Evolutionary conservation across 345 rosid genomes (phyloP).

Genomic region (Populus nigra): DNA sequence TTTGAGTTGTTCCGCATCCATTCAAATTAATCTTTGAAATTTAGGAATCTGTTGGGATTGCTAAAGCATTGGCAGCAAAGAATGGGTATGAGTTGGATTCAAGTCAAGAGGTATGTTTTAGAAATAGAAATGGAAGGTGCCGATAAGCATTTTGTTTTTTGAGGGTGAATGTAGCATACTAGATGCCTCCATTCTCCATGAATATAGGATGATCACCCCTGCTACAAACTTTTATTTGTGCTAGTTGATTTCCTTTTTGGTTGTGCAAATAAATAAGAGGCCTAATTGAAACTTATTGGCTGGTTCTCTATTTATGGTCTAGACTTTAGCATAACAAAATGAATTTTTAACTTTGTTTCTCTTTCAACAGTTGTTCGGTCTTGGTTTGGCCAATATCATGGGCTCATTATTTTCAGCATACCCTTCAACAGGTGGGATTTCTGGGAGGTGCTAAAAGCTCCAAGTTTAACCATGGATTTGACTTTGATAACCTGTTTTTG

Average conservation of each 20-base stretch:
- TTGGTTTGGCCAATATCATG: slow-evolving; percentile 84
- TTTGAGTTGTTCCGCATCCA: slow-evolving; percentile 12
- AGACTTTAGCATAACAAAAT: not conserved
- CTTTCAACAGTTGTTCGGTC: slow-evolving; percentile 79
- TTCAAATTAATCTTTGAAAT: slow-evolving; percentile 16
- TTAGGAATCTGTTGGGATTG: slow-evolving; percentile 98
- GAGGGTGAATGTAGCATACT: not conserved
- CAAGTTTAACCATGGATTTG: slow-evolving; percentile 6
- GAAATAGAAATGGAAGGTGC: not conserved
- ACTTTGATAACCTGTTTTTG: not conserved
- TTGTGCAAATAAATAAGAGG: not conserved
- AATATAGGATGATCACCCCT: slow-evolving; percentile 4
- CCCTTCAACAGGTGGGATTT: slow-evolving; percentile 82
- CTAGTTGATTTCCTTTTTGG: not conserved
- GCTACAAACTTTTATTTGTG: not conserved
- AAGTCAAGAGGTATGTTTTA: slow-evolving; percentile 72
- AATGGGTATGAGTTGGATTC: slow-evolving; percentile 96
- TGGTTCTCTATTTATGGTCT: not conserved
- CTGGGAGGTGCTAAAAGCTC: slow-evolving; percentile 19
- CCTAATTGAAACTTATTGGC: not conserved
- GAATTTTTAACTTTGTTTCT: not conserved
- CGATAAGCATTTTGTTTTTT: not conserved
- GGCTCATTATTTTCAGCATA: slow-evolving; percentile 90
- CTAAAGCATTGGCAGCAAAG: slow-evolving; percentile 98
- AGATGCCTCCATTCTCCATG: not conserved